phyloP scores from a whole-genome alignment of 2,329 filamentous ascomycete genomes.

The Alternaria dauci region DNA sequence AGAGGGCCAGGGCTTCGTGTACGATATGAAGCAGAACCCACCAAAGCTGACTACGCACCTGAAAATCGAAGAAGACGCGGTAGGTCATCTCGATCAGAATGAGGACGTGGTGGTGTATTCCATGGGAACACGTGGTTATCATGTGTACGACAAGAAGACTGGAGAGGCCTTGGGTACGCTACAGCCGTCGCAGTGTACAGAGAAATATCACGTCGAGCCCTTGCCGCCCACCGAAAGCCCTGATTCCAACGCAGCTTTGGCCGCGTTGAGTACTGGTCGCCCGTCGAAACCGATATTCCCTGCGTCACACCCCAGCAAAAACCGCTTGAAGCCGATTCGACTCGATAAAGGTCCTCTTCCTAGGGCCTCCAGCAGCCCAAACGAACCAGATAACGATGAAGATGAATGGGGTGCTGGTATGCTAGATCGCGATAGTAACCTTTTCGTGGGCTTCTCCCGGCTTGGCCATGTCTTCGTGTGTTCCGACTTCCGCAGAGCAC shows the following conservation, averaged over 20 bases:
- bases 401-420: constrained; percentile 19
- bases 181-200: constrained; percentile 11
- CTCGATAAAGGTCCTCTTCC: constrained; percentile 5
- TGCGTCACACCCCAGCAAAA: constrained; percentile 5
- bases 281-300: constrained; percentile 5
- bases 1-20: constrained; percentile 15
- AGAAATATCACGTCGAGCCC: constrained; percentile 7
- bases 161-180: constrained; percentile 6
- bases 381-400: neutral
- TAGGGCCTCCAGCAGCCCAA: neutral
- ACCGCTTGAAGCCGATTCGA: constrained; percentile 5
- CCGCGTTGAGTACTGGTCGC: constrained; percentile 1
- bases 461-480: constrained; percentile 12
- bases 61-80: constrained; percentile 12
- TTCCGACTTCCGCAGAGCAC: constrained; percentile 9
- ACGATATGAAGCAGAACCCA: constrained; percentile 15
- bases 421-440: constrained; percentile 14
- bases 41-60: constrained; percentile 10
- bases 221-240: neutral
- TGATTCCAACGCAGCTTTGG: neutral
- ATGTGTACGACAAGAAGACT: constrained; percentile 15
- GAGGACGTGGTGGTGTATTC: constrained; percentile 15
- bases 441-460: constrained; percentile 14
- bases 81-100: constrained; percentile 17
- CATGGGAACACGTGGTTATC: constrained; percentile 13